These are phyloP conservation scores for Physaria fendleri DNA, from an alignment of 345 rosid genomes.

Conservation along the genomic window DNA sequence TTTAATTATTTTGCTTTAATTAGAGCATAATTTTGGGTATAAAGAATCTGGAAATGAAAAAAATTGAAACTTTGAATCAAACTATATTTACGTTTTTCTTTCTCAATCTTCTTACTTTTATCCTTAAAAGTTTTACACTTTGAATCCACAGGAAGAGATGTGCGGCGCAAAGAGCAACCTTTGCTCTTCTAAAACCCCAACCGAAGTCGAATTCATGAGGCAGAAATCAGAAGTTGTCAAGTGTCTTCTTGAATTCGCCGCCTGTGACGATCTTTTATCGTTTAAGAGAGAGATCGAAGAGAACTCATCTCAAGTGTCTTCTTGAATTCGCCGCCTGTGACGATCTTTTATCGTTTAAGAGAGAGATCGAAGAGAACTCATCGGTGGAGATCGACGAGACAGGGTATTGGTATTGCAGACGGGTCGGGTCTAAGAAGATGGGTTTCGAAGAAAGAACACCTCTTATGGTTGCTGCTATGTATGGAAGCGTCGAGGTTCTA, in stretches of 20 bases:
- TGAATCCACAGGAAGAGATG: conserved; percentile 50
- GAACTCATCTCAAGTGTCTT: conserved; percentile 50
- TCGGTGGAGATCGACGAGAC: conserved; percentile 43
- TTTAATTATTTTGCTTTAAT: neutral
- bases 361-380: conserved; percentile 45
- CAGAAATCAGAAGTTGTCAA: conserved; percentile 39
- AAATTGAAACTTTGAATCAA: conserved; percentile 3
- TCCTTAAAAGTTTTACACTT: neutral
- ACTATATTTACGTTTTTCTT: neutral
- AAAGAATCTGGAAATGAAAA: neutral
- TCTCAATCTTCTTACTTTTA: neutral
- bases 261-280: conserved; percentile 53
- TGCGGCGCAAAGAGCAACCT: conserved; percentile 43
- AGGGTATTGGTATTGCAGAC: conserved; percentile 73
- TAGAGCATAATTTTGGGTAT: neutral
- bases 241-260: conserved; percentile 72
- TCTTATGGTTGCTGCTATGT: conserved; percentile 75
- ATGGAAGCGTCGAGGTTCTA: too few species aligned
- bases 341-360: conserved; percentile 49
- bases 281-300: conserved; percentile 49
- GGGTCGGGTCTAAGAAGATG: conserved; percentile 74
- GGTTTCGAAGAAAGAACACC: conserved; percentile 80
- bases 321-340: conserved; percentile 76
- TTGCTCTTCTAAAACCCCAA: conserved; percentile 29
- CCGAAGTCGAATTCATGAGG: conserved; percentile 41